Percentiles rank a stretch among this genome's conserved stretches.
These are phyloP conservation scores for Plantago elongata DNA, from an alignment of 257 asterid species.

Conservation along the genomic window DNA sequence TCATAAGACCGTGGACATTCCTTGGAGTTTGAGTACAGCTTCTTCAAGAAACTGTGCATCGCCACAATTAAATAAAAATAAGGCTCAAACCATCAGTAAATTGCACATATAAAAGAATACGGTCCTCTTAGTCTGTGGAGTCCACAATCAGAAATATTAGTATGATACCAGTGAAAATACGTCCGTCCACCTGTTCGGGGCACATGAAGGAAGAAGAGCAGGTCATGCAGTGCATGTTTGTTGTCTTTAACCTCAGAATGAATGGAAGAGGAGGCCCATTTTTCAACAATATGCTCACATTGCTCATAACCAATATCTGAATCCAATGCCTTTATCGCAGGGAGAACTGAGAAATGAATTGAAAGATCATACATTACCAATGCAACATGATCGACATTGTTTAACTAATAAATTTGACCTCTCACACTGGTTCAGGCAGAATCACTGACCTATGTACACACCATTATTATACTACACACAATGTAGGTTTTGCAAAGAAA, in stretches of 20 bases:
- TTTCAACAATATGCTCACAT: constrained; percentile 64
- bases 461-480: constrained; percentile 6
- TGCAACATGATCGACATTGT: constrained; percentile 1
- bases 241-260: constrained; percentile 50
- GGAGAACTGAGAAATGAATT: constrained; percentile 30
- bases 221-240: constrained; percentile 62
- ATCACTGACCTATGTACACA: constrained; percentile 4
- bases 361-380: constrained; percentile 1
- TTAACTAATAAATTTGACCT: neutral
- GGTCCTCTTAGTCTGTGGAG: constrained; percentile 1
- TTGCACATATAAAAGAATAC: neutral
- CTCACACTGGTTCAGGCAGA: constrained; percentile 8
- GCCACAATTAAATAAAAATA: constrained; percentile 3
- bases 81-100: constrained; percentile 18
- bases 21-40: constrained; percentile 54
- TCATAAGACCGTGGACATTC: constrained; percentile 98
- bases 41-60: constrained; percentile 70
- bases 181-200: constrained; percentile 99
- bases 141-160: constrained; percentile 10
- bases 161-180: constrained; percentile 72
- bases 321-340: constrained; percentile 38
- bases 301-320: constrained; percentile 39
- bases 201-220: constrained; percentile 92
- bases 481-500: neutral
- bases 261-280: constrained; percentile 79